phyloP scores from a whole-genome alignment of 805 yeast genomes.

The Starmerella stigmatis region DNA sequence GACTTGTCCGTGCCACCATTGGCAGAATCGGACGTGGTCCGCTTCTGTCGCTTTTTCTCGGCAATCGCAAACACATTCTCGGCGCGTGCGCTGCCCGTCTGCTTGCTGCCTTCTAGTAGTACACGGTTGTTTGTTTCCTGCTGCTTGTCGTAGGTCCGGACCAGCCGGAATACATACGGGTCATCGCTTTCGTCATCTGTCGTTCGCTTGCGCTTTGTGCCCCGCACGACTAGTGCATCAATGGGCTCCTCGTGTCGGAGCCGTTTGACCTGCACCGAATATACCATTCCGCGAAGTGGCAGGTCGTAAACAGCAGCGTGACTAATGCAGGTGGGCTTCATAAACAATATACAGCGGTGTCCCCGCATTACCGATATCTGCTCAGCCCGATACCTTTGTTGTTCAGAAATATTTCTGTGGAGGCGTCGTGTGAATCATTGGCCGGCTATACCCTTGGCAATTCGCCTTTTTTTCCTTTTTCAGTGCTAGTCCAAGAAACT shows the following conservation, averaged over 20 bases:
- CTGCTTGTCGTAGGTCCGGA: conserved; percentile 13
- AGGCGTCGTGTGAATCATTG: no score
- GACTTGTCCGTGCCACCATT: neutral
- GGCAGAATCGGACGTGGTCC: no score
- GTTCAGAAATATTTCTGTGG: no score
- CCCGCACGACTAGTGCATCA: conserved; percentile 47
- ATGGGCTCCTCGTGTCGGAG: conserved; percentile 80
- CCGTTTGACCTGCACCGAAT: conserved; percentile 64
- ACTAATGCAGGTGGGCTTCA: neutral
- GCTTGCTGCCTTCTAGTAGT: neutral
- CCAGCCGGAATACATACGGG: conserved; percentile 20
- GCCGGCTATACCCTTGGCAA: no score
- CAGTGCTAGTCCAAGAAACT: no score
- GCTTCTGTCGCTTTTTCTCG: conserved; percentile 3
- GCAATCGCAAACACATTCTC: neutral
- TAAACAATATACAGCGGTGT: no score
- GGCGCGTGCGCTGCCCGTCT: neutral
- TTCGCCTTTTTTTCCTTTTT: no score
- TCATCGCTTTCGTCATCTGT: conserved; percentile 19
- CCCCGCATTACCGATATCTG: no score
- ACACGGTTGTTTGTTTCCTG: conserved; percentile 10
- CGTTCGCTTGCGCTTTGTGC: conserved; percentile 18
- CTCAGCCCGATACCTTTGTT: no score
- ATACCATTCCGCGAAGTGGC: conserved; percentile 10
- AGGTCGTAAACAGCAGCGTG: neutral